Base-by-base conservation (phyloP, 2,329 filamentous ascomycete genomes). In the Penicillium sp. region DNA sequence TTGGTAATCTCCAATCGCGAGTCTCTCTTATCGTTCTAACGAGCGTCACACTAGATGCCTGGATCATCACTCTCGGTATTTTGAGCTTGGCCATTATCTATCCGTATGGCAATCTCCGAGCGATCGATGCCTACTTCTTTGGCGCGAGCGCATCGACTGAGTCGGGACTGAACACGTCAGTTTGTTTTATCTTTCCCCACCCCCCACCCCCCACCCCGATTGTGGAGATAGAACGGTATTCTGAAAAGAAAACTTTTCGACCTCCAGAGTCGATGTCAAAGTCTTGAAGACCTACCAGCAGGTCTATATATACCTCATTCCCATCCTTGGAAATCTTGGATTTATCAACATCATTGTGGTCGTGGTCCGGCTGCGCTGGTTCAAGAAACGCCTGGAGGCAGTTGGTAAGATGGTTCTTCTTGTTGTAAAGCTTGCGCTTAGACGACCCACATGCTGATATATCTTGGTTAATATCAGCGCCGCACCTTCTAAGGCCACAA, bases 101-200 rank as follows among this genome's bases (percentile, higher is more conserved):
- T 42, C 73, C 73, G 1, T 66, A 71, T 47, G 74, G 75, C 26
- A 79, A 79, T 51, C 44, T 79, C 5, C 57, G 59, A 3, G 75
- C 74, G 0, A 68, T 81, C 20, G 80, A 83, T 68, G 74, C 78
- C 22, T 81, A 77, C 64, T 80, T 82, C 65, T 78, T 82, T 35
- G 79, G 79, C 15, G 75, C 73, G 55, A 82, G 79, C 61, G 73
- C 74, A 1, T 77, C 77, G 1, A 82, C 80, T 5, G 78, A 80
- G 59, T 81, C 80, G 0, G 81, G 81, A 0, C 65, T 83, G 23
- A 82, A 81, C 58, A 75, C 78, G 33, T 37, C 33, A 18, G 33
- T 37, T 37, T 5, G n/a, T n/a, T n/a, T n/a, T n/a, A n/a, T 31
- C 14, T 4, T 31, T 2, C 2, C 14, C 29, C 2, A 2, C 29